A percentile compares a stretch with the other conserved stretches of the same genome.
phyloP scores from a whole-genome alignment of 352 stramenopile species.

The Globisporangium paddicum region DNA sequence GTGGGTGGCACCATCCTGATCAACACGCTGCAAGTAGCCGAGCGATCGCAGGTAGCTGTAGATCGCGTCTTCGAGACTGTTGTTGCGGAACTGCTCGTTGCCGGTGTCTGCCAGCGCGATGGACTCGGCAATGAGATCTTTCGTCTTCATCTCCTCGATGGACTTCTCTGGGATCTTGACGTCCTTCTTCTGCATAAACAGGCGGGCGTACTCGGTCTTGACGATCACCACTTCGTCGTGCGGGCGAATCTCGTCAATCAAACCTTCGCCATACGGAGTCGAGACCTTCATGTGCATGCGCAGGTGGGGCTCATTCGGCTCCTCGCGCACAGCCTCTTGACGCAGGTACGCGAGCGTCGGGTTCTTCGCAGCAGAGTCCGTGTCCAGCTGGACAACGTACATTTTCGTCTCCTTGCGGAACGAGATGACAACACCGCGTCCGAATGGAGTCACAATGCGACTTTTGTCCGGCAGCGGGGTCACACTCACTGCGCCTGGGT shows the following conservation, averaged over 20 bases:
- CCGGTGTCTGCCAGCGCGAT: conserved; percentile 61
- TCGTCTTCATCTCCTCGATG: conserved; percentile 70
- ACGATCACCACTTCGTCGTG: conserved; percentile 67
- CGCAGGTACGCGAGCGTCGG: conserved; percentile 67
- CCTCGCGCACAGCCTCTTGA: conserved; percentile 59
- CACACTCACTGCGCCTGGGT: conserved; percentile 58
- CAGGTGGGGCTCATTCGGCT: conserved; percentile 54
- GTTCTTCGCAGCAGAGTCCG: conserved; percentile 48
- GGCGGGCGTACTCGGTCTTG: conserved; percentile 48
- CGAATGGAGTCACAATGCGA: conserved; percentile 70
- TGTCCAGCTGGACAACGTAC: conserved; percentile 79
- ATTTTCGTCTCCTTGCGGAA: conserved; percentile 73
- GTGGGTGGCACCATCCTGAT: conserved; percentile 72
- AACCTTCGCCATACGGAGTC: conserved; percentile 66
- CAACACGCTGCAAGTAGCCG: conserved; percentile 65
- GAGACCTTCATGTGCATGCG: conserved; percentile 77
- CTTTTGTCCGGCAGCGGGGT: conserved; percentile 69
- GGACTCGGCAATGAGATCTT: conserved; percentile 66
- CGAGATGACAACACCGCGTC: conserved; percentile 59
- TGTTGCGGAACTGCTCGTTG: conserved; percentile 66
- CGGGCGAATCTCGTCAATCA: conserved; percentile 62
- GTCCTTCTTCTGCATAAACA: conserved; percentile 84
- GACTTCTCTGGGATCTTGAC: conserved; percentile 60
- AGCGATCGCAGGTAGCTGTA: conserved; percentile 73
- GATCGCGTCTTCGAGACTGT: conserved; percentile 59